These are phyloP conservation scores for Torulaspora pretoriensis DNA, from an alignment of 1,139 yeast genomes.

Conservation along the genomic window DNA sequence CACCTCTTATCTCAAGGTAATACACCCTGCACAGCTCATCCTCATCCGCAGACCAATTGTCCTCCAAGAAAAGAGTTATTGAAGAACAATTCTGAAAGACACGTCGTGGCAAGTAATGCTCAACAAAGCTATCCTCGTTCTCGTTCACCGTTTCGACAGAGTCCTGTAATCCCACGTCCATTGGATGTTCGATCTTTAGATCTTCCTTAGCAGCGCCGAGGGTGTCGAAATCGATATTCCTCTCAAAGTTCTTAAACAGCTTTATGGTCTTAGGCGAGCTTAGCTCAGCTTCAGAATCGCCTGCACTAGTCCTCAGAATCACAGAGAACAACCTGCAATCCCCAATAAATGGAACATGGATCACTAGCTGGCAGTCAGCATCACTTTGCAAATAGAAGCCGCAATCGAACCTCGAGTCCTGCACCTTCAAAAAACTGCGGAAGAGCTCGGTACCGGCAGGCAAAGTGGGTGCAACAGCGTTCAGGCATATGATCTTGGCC, in stretches of 20 bases:
- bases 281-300: slow-evolving; percentile 34
- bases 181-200: slow-evolving; percentile 60
- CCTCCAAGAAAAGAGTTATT: slow-evolving; percentile 62
- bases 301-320: slow-evolving; percentile 62
- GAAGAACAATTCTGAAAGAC: slow-evolving; percentile 67
- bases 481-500: slow-evolving; percentile 59
- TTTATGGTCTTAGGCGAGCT: slow-evolving; percentile 68
- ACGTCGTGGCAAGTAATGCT: slow-evolving; percentile 76
- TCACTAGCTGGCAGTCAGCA: slow-evolving; percentile 73
- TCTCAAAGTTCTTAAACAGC: slow-evolving; percentile 63
- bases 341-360: slow-evolving; percentile 77
- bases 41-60: slow-evolving; percentile 54
- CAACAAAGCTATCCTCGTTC: slow-evolving; percentile 61
- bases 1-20: slow-evolving; percentile 80
- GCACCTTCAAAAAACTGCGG: slow-evolving; percentile 50
- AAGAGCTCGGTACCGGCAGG: slow-evolving; percentile 41
- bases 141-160: slow-evolving; percentile 37
- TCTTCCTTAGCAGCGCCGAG: slow-evolving; percentile 50
- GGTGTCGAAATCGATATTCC: slow-evolving; percentile 65
- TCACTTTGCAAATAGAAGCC: slow-evolving; percentile 62
- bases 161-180: slow-evolving; percentile 45
- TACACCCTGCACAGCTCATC: slow-evolving; percentile 59
- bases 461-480: slow-evolving; percentile 48
- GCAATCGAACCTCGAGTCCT: slow-evolving; percentile 42
- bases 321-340: slow-evolving; percentile 71